A percentile compares a stretch with the other conserved stretches of the same genome.
phyloP scores from a whole-genome alignment of 129 eudicot genomes.

The Helianthus tuberosus region DNA sequence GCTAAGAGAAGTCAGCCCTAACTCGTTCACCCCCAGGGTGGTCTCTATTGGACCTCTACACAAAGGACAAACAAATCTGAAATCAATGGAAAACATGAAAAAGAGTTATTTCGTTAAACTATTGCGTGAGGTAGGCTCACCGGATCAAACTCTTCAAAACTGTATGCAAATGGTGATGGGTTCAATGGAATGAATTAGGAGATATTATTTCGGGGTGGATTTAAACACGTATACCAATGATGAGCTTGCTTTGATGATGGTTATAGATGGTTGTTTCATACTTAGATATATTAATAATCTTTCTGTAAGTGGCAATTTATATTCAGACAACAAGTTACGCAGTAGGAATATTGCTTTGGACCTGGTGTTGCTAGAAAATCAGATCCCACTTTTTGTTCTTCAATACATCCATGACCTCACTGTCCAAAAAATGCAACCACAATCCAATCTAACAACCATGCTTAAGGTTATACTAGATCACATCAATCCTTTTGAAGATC shows the following conservation, averaged over 20 bases:
- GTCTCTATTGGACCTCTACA: conserved; percentile 35
- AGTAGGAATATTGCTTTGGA: not conserved
- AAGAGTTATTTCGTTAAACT: not conserved
- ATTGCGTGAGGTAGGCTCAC: not conserved
- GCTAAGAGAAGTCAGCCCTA: not conserved
- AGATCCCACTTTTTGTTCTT: conserved; percentile 25
- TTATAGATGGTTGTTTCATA: conserved; percentile 28
- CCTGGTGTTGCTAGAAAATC: conserved; percentile 26
- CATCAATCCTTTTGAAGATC: not conserved
- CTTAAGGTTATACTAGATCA: not conserved
- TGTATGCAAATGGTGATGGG: not conserved
- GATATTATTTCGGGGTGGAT: not conserved
- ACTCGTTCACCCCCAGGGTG: not conserved
- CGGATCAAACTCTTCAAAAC: not conserved
- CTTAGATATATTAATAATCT: not conserved
- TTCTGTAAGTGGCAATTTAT: too few relatives aligned
- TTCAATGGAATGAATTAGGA: not conserved
- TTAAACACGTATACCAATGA: not conserved
- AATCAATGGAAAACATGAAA: conserved; percentile 1
- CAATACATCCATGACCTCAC: conserved; percentile 16
- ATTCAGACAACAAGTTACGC: too few relatives aligned
- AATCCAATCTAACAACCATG: not conserved
- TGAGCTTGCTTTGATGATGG: conserved; percentile 22
- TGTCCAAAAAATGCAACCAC: not conserved
- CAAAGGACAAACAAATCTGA: not conserved